Percentiles rank a stretch among this genome's conserved stretches.
Conservation (phyloP, 1,284 basidiomycete genomes). For the Rhodotorula sp. region DNA sequence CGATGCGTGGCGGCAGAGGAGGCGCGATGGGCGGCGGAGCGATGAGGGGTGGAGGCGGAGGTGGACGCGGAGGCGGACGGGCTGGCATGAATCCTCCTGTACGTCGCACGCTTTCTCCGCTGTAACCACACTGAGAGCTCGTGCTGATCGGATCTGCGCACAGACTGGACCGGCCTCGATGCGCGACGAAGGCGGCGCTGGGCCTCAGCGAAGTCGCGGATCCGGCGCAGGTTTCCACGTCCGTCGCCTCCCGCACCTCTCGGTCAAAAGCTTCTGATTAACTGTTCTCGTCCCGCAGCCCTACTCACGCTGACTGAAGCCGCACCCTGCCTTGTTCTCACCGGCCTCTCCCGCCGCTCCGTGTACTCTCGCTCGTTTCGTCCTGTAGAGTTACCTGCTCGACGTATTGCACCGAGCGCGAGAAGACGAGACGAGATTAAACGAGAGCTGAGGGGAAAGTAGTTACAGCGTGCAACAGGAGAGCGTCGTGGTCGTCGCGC, state of each 20-base stretch:
- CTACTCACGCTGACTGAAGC: conserved; percentile 26
- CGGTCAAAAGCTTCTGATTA: neutral
- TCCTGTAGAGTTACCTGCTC: neutral
- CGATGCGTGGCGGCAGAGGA: conserved; percentile 10
- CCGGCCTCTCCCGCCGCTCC: neutral
- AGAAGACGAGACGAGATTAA: neutral
- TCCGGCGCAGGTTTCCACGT: conserved; percentile 34
- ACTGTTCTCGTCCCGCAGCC: conserved; percentile 12
- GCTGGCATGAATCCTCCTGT: conserved; percentile 28
- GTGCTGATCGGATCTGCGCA: neutral
- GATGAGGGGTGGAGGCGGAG: neutral
- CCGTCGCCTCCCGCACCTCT: neutral
- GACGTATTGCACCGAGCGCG: neutral
- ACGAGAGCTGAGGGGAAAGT: neutral
- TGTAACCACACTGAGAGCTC: neutral
- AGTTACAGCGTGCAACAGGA: too few species aligned
- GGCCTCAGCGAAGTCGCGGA: conserved; percentile 30
- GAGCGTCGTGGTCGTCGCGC: too few species aligned
- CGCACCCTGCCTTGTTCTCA: neutral
- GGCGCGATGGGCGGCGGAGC: neutral
- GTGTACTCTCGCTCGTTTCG: neutral
- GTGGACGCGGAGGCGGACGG: conserved; percentile 2
- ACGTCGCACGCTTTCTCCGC: neutral
- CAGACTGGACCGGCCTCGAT: conserved; percentile 36
- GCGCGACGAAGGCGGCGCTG: conserved; percentile 31